Evolutionary conservation across 2,329 filamentous ascomycete species (phyloP), one percentile per base, ranked within the genome.

Genomic region (Alternaria alternata): DNA sequence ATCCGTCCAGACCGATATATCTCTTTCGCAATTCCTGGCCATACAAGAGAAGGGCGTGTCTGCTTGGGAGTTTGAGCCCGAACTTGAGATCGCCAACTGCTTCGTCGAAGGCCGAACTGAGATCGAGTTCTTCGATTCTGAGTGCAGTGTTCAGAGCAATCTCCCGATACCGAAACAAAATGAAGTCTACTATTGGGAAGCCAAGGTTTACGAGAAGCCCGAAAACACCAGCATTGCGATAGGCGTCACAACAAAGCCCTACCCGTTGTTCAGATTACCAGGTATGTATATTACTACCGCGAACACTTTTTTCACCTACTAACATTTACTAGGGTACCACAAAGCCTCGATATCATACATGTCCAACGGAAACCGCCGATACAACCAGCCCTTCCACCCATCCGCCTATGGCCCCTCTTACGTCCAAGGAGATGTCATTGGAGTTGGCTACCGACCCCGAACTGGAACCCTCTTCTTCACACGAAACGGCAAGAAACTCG

Each of bases 21-120:
- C 95, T 22, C 83, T 99, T 65, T 98, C 95, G 36, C 95, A 99
- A 78, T 98, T 97, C 78, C 86, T 99, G 60, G 95, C 95, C 42
- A 99, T 99, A 68, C 95, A 99, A 82, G 95, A 99, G 82, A 99
- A 99, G 80, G 95, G 95, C 51, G 94, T 99, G n/a, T 97, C 95
- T 5, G 95, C 95, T 7, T 99, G 95, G 95, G 95, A 99, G 79
- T 99, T 99, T 74, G 95, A 98, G 79, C 95, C 95, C n/a, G 95
- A 99, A 79, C 83, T 98, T 36, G 95, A 99, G 80, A 97, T 98
- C 69, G 95, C 95, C 68, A 98, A 98, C 80, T 99, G 95, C 80
- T 99, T 99, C 76, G 95, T 99, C 65, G 94, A 99, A 80, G 94
- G 84, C 41, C 88, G 95, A 67, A 99, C 95, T 11, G 95, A 99